Base-by-base conservation (phyloP, 2,329 filamentous ascomycete genomes). In the Aurifilum marmelostoma region DNA sequence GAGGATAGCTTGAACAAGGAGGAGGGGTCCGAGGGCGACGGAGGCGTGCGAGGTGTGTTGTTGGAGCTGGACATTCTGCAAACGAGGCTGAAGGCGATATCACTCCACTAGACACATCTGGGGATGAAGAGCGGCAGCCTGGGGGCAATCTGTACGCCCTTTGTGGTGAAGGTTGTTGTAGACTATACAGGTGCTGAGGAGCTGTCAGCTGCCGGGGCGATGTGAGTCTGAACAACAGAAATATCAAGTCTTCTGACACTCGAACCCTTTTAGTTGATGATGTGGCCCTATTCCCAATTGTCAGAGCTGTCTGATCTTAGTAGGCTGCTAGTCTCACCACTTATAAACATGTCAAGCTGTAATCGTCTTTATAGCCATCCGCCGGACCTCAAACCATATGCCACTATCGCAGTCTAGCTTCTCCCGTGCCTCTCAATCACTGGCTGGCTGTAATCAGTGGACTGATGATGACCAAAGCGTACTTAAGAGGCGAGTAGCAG, bases 61-160 rank as follows among this genome's bases (percentile, higher is more conserved):
- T 50, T 67, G 60, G 69, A 71, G 54, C 61, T 71, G 63, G 67
- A 71, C 43, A 71, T 71, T 29, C 41, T 72, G 27, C 68, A 69
- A 66, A 65, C 65, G 18, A 66, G 69, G n/a, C 54, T 72, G 64
- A 63, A 62, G 64, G 65, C 59, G 21, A 61, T 71, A 50, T 62
- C 69, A 14, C 66, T 69, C 2, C 70, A 63, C 27, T 72, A 37
- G 54, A 8, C 34, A 34, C 4, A 34, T 8, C 34, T 34, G 34
- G 34, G 34, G 34, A 34, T 8, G 34, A 34, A 34, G 4, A 8
- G 8, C 34, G 4, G 34, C 34, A 34, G 34, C 34, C 34, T 34
- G 34, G 8, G 34, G 8, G 4, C 34, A 8, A 34, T 34, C 34
- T 34, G 34, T 34, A 34, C 8, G 34, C 8, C 34, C 34, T 34